phyloP scores from a whole-genome alignment of 345 rosid genomes.

The Syzygium jambos region DNA sequence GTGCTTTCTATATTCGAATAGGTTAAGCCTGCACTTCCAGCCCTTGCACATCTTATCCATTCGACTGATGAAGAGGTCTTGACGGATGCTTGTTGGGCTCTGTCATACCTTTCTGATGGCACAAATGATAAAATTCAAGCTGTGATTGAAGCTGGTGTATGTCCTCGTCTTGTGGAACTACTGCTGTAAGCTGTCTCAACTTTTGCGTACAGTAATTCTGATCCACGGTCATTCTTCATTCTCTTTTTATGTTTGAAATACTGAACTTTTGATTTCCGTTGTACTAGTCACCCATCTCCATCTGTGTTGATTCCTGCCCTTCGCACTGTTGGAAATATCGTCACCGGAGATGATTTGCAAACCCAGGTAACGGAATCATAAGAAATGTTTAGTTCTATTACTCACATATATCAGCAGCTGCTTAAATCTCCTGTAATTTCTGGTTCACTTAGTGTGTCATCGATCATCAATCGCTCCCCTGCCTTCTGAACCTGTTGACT shows the following conservation, averaged over 20 bases:
- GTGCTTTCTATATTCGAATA: background rate
- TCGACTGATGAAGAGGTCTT: constrained; percentile 43
- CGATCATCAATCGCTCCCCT: constrained; percentile 24
- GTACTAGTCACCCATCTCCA: constrained; percentile 28
- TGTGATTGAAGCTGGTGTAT: constrained; percentile 38
- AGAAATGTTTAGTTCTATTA: background rate
- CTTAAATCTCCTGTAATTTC: background rate
- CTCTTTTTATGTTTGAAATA: background rate
- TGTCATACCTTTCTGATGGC: constrained; percentile 43
- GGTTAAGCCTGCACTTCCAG: constrained; percentile 47
- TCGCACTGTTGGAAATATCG: constrained; percentile 43
- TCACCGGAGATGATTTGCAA: constrained; percentile 42
- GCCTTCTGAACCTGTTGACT: constrained; percentile 32
- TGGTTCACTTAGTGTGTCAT: constrained; percentile 20
- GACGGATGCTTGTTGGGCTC: constrained; percentile 51
- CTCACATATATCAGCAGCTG: background rate
- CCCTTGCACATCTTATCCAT: constrained; percentile 35
- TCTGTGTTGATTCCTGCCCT: constrained; percentile 45
- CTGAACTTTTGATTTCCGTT: background rate
- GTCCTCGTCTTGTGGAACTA: constrained; percentile 37
- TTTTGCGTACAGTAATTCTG: background rate
- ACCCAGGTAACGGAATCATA: constrained; percentile 11
- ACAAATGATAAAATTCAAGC: constrained; percentile 44
- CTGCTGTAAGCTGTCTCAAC: constrained; percentile 14
- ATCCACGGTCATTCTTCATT: background rate